Evolutionary conservation across 1,284 basidiomycete genomes (phyloP), one percentile per base, ranked within the genome.

Genomic region (Melampsora larici-populina): DNA sequence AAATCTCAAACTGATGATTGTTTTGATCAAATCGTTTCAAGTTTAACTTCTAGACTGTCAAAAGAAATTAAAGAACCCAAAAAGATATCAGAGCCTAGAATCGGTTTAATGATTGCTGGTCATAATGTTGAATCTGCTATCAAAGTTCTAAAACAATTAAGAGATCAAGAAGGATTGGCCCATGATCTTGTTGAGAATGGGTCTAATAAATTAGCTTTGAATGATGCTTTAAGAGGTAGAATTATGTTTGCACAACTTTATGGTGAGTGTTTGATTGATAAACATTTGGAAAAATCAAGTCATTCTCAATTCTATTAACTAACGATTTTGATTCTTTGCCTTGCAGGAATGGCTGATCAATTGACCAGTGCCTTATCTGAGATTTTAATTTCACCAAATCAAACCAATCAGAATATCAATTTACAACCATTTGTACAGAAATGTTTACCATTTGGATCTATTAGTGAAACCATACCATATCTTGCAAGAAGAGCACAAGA

Each of bases 221-320:
- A 49, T 43, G 74, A 69, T 55, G 66, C 49, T 29, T 63, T 76
- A 24, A 58, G 74, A 15, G 74, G 74, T 13, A 58, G 74, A 40
- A 26, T 76, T 8, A 76, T 76, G 74, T 76, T 76, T 76, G 74
- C 65, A 2, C 74, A 76, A 49, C 74, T 76, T 33, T 76, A 76
- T 63, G 74, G 74, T 69, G 46, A 43, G 31, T 46, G 60, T n/a
- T n/a, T n/a, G n/a, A n/a, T n/a, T n/a, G n/a, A n/a, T n/a, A n/a
- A n/a, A n/a, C n/a, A n/a, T n/a, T n/a, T n/a, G n/a, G n/a, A n/a
- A n/a, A n/a, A n/a, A n/a, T n/a, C n/a, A n/a, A n/a, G n/a, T n/a
- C n/a, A n/a, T n/a, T n/a, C n/a, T n/a, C n/a, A n/a, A n/a, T n/a
- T n/a, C n/a, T n/a, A n/a, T n/a, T n/a, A n/a, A n/a, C n/a, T n/a